Conservation (phyloP, 2,329 filamentous ascomycete genomes). For the Pseudopithomyces maydicus region DNA sequence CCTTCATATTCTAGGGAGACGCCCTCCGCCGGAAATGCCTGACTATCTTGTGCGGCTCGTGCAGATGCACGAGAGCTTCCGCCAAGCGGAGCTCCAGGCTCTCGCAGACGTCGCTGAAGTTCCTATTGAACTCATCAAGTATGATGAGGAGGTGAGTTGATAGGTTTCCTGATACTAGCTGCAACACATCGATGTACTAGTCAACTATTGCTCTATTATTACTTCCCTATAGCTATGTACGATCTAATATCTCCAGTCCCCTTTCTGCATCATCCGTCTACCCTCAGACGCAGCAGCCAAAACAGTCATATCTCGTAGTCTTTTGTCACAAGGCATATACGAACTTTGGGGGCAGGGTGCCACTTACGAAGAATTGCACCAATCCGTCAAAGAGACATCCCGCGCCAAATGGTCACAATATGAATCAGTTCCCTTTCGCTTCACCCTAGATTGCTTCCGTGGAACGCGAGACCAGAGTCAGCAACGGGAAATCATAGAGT, state of each 20-base stretch:
- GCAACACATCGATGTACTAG: neutral
- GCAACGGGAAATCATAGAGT: conserved; percentile 78
- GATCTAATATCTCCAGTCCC: conserved; percentile 65
- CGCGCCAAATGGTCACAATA: conserved; percentile 71
- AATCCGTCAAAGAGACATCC: conserved; percentile 64
- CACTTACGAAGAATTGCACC: conserved; percentile 71
- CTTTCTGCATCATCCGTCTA: conserved; percentile 79
- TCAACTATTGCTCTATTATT: neutral
- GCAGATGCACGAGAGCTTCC: conserved; percentile 90
- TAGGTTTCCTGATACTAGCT: neutral
- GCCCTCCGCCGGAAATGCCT: conserved; percentile 39
- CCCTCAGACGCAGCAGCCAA: conserved; percentile 66
- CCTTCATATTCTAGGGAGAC: neutral
- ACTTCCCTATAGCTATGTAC: neutral
- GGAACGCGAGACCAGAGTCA: conserved; percentile 68
- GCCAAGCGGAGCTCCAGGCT: conserved; percentile 80
- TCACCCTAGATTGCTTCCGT: conserved; percentile 81
- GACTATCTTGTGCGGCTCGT: conserved; percentile 89
- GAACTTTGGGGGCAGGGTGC: conserved; percentile 83
- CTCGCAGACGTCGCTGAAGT: conserved; percentile 73
- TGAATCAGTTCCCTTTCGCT: conserved; percentile 73
- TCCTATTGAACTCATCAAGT: conserved; percentile 73
- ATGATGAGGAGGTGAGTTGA: conserved; percentile 70
- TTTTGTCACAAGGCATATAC: conserved; percentile 82
- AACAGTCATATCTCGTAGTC: conserved; percentile 73